phyloP scores from a whole-genome alignment of 2,329 filamentous ascomycete species.

The Pseudogymnoascus sp. region DNA sequence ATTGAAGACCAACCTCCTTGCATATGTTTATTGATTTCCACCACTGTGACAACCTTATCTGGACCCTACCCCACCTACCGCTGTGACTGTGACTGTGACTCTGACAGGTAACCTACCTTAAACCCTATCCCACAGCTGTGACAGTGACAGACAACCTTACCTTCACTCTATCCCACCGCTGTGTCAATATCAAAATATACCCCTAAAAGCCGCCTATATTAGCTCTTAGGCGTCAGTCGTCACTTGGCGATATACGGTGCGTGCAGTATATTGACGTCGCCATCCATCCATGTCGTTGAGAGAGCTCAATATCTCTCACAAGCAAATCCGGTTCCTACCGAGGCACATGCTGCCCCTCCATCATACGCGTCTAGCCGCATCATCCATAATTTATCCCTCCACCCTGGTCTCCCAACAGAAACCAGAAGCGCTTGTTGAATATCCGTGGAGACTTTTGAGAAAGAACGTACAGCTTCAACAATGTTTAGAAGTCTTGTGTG shows the following conservation, averaged over 20 bases:
- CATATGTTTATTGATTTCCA: neutral
- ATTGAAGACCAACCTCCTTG: neutral
- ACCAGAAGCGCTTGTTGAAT: neutral
- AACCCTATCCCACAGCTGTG: too few species aligned
- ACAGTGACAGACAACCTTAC: neutral
- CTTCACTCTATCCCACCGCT: neutral
- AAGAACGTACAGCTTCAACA: neutral
- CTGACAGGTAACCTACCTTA: too few species aligned
- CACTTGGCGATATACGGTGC: neutral
- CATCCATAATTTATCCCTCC: neutral
- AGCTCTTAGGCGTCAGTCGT: neutral
- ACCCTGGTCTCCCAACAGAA: constrained; percentile 1
- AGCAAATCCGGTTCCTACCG: neutral
- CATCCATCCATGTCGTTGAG: neutral
- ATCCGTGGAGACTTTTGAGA: neutral
- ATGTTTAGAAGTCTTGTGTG: neutral
- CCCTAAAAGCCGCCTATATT: neutral
- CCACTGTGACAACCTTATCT: neutral
- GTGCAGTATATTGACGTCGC: neutral
- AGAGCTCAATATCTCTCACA: neutral
- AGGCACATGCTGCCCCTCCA: constrained; percentile 1
- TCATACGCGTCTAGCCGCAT: neutral
- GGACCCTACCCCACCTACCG: too few species aligned
- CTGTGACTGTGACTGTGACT: too few species aligned
- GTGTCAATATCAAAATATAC: neutral